Conservation (phyloP, 2,329 filamentous ascomycete species). For the Monosporascus ibericus region DNA sequence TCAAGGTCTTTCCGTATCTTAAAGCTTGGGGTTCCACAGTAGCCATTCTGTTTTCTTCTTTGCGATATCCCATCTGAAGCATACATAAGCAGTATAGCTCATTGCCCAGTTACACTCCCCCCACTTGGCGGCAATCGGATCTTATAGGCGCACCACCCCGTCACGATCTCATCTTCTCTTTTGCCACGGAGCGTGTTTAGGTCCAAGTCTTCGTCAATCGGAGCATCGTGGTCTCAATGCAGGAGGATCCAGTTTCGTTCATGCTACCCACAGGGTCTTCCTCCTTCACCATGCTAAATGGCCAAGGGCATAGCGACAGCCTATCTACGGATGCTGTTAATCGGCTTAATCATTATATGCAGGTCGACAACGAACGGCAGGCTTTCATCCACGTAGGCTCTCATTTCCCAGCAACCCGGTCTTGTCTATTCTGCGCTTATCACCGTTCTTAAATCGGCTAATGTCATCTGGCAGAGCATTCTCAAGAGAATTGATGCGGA, state of each 20-base stretch:
- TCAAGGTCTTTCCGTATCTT: no score
- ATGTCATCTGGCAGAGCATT: constrained; percentile 15
- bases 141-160: no score
- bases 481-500: constrained; percentile 18
- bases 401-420: no score
- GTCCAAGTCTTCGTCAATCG: no score
- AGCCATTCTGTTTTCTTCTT: no score
- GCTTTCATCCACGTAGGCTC: constrained; percentile 21
- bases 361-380: constrained; percentile 21
- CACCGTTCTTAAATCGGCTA: constrained; percentile 4
- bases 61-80: no score
- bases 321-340: constrained; percentile 10
- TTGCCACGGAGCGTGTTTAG: no score
- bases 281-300: constrained; percentile 13
- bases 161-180: no score
- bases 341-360: constrained; percentile 21
- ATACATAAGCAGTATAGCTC: no score
- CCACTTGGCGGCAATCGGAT: no score
- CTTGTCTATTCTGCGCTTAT: background rate
- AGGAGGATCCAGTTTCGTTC: background rate
- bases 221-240: background rate
- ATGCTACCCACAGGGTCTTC: background rate
- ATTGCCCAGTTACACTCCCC: no score
- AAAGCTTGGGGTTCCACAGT: no score
- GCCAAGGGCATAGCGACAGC: constrained; percentile 10